Base-by-base conservation (phyloP, 2,329 filamentous ascomycete species). In the Rutstroemia sydowiana region DNA sequence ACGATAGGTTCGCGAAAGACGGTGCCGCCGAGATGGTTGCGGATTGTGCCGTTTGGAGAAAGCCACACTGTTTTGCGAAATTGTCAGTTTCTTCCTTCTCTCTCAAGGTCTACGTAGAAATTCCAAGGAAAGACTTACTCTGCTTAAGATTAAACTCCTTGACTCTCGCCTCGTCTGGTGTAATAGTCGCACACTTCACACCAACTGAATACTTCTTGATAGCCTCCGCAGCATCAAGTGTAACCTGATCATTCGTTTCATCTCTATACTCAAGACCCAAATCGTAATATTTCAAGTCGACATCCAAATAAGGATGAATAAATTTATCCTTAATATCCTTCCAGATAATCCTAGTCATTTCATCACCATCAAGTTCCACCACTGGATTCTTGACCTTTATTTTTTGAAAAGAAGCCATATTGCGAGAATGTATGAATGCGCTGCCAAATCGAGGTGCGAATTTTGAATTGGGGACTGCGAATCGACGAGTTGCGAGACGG, bases 291-390 rank as follows among this genome's bases (percentile, higher is more conserved):
- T 98, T 97, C 68, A 98, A 84, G 73, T 97, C 92, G 70, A 98
- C 83, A 71, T 96, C 91, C 62, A 98, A 85, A 75, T 93, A 96
- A 52, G 91, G 91, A 74, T 85, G 79, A 73, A 96, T 96, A 77
- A 96, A 92, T 80, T 95, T 95, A 75, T 97, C 88, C 81, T 96
- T 96, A 81, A 98, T 98, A 72, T 88, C 84, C 77, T 96, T 78
- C 93, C 93, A 98, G 77, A 98, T 98, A 71, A 98, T 91, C 66
- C 93, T 81, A 65, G 93, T 98, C 93, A 97, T 97, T 84, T 90
- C 82, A 65, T 86, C 82, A 67, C 92, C 92, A 70, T 97, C 92
- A 66, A 97, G 82, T 77, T 97, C 93, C 71, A 98, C 93, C 70
- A 98, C 85, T 61, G 93, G 93, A 74, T 95, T 97, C 84, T 95